phyloP scores from a whole-genome alignment of 2,329 filamentous ascomycete genomes.

The Fusarium secorum region DNA sequence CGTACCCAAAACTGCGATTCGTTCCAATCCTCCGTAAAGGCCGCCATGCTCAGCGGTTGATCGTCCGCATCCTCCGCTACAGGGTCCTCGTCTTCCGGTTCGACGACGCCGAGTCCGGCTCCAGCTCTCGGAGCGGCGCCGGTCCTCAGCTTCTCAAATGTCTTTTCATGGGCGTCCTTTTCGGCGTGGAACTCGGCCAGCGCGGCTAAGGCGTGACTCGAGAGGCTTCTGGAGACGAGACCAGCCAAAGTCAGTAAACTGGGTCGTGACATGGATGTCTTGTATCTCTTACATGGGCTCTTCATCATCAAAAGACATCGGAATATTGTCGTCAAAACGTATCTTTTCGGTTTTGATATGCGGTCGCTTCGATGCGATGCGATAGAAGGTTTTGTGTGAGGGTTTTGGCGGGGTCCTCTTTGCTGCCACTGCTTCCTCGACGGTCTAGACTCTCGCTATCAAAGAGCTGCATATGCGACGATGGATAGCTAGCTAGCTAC shows the following conservation, averaged over 20 bases:
- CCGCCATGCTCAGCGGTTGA: slow-evolving; percentile 65
- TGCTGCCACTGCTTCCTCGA: not conserved
- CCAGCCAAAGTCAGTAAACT: slow-evolving; percentile 14
- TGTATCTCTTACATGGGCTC: slow-evolving; percentile 54
- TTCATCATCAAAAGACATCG: slow-evolving; percentile 52
- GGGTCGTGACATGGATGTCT: not conserved
- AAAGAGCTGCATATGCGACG: not conserved
- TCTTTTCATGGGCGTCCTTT: slow-evolving; percentile 69
- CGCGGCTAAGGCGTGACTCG: slow-evolving; percentile 70
- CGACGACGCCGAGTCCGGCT: slow-evolving; percentile 50
- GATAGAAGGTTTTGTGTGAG: slow-evolving; percentile 18
- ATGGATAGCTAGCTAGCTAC: not conserved
- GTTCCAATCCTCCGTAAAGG: slow-evolving; percentile 84
- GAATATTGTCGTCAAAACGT: slow-evolving; percentile 6
- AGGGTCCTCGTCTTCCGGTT: slow-evolving; percentile 19
- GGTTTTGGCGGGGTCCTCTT: slow-evolving; percentile 29
- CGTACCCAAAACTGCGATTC: slow-evolving; percentile 83
- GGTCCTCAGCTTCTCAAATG: slow-evolving; percentile 68
- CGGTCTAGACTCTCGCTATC: slow-evolving; percentile 6
- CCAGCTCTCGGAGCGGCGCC: slow-evolving; percentile 26
- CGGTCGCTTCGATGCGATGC: not conserved
- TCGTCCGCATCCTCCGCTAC: slow-evolving; percentile 56
- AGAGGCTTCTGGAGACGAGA: slow-evolving; percentile 58
- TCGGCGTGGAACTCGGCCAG: slow-evolving; percentile 78
- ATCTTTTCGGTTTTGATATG: not conserved